Base-by-base conservation (phyloP, 2,329 filamentous ascomycete species). In the Ceratocystiopsis brevicomis region DNA sequence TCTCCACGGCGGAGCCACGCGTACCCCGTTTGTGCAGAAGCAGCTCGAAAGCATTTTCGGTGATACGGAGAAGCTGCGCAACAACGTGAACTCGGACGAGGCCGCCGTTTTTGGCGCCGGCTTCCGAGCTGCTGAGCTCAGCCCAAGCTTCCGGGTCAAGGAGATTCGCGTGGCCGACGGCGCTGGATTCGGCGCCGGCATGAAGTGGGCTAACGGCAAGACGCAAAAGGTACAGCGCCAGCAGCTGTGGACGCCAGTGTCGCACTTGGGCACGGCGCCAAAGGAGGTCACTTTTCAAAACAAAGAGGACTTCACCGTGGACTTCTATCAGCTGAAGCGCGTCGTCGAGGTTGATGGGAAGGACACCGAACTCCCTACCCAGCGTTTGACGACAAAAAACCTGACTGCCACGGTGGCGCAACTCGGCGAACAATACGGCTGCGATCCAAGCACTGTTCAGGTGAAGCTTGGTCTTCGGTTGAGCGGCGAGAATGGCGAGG, bases 11-110 rank as follows among this genome's bases (percentile, higher is more conserved):
- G 90, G 90, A 52, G 80, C 79, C 38, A 79, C 85, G 39, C 77
- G 90, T 48, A 96, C 88, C 10, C 90, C 90, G 0, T 95, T 96
- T 53, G 84, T 98, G 12, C 88, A 96, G 59, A 88, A 79, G 61
- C 72, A 81, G 53, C 74, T 98, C 15, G 86, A 95, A 62, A 73
- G 76, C 48, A 61, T 82, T 38, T 72, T 78, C 41, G 81, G 83
- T 35, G 73, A 70, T 16, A 61, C 76, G 9, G 76, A 81, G 42
- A 95, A 93, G 66, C 69, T 98, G 47, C 80, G 86, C 50, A 81
- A 79, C 55, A 98, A 92, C 53, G 90, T 98, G 56, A 98, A 98
- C 63, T 82, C 88, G 12, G 90, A 98, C 54, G 90, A 98, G 62
- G 81, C 90, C 19, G 90, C 90, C 41, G 90, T 93, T 11, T 93